These are phyloP conservation scores for Schizonepeta tenuifolia DNA, from an alignment of 257 asterid species.

Conservation along the genomic window DNA sequence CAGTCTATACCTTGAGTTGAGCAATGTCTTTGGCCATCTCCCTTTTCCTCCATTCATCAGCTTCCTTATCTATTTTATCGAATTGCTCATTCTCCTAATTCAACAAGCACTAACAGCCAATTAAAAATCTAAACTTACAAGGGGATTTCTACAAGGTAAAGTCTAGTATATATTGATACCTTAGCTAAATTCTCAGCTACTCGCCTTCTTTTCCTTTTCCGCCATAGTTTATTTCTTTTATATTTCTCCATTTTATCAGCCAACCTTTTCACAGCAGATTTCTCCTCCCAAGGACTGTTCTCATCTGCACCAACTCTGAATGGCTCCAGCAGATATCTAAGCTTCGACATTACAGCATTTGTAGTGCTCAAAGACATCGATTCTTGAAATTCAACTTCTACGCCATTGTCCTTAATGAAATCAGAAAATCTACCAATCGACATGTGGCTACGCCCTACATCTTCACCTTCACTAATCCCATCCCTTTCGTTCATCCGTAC, in stretches of 20 bases:
- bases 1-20: constrained; percentile 64
- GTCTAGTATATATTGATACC: constrained; percentile 43
- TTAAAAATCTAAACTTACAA: constrained; percentile 9
- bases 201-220: constrained; percentile 72
- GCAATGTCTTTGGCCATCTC: constrained; percentile 90
- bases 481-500: constrained; percentile 47
- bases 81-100: constrained; percentile 69
- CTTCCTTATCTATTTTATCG: constrained; percentile 72
- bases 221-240: constrained; percentile 88
- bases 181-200: constrained; percentile 64
- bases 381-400: constrained; percentile 56
- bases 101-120: constrained; percentile 13
- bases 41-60: constrained; percentile 93
- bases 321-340: constrained; percentile 83
- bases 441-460: constrained; percentile 11
- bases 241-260: constrained; percentile 71
- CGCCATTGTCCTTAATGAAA: constrained; percentile 47
- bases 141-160: constrained; percentile 5
- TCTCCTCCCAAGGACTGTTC: constrained; percentile 86
- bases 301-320: constrained; percentile 73
- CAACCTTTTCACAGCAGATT: constrained; percentile 64
- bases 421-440: constrained; percentile 33
- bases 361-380: constrained; percentile 59
- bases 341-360: constrained; percentile 62
- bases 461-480: constrained; percentile 41